These are phyloP conservation scores for Debaryomyces subglobosus DNA, from an alignment of 1,139 yeast species.

Conservation along the genomic window DNA sequence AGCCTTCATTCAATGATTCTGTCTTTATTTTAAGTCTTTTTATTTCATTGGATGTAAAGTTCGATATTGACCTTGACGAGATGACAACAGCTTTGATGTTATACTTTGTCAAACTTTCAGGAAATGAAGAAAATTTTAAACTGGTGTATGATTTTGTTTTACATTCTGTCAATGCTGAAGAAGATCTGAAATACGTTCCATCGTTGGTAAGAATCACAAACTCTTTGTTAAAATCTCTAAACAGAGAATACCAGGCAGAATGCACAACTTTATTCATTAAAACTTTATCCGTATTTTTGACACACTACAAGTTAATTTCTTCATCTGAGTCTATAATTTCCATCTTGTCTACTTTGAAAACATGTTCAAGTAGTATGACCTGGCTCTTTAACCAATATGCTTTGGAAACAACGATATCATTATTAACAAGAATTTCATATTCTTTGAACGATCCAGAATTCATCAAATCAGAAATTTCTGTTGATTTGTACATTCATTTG, in stretches of 20 bases:
- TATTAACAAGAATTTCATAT: constrained; percentile 31
- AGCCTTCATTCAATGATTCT: constrained; percentile 14
- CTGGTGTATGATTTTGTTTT: constrained; percentile 13
- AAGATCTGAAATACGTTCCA: constrained; percentile 10
- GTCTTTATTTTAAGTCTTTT: constrained; percentile 23
- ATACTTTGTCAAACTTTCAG: constrained; percentile 17
- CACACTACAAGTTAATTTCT: constrained; percentile 6
- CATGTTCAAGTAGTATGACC: constrained; percentile 47
- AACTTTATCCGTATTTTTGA: constrained; percentile 5
- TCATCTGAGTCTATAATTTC: constrained; percentile 3
- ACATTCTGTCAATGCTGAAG: constrained; percentile 10
- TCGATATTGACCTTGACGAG: constrained; percentile 4
- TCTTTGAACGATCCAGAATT: constrained; percentile 3
- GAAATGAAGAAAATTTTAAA: constrained; percentile 13
- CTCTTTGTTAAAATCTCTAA: constrained; percentile 9
- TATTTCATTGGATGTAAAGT: constrained; percentile 19
- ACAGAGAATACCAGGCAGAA: constrained; percentile 10
- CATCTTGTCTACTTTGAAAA: constrained; percentile 31
- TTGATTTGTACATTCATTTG: constrained; percentile 33
- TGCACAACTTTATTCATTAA: constrained; percentile 2
- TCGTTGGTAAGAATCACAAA: constrained; percentile 11
- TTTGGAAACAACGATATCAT: constrained; percentile 54
- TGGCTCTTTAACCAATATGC: constrained; percentile 73
- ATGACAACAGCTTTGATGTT: constrained; percentile 13
- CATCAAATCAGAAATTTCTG: constrained; percentile 17